A percentile compares a stretch with the other conserved stretches of the same genome.
These are phyloP conservation scores for Metschnikowia kunwiensis DNA, from an alignment of 805 yeast species.

Conservation along the genomic window DNA sequence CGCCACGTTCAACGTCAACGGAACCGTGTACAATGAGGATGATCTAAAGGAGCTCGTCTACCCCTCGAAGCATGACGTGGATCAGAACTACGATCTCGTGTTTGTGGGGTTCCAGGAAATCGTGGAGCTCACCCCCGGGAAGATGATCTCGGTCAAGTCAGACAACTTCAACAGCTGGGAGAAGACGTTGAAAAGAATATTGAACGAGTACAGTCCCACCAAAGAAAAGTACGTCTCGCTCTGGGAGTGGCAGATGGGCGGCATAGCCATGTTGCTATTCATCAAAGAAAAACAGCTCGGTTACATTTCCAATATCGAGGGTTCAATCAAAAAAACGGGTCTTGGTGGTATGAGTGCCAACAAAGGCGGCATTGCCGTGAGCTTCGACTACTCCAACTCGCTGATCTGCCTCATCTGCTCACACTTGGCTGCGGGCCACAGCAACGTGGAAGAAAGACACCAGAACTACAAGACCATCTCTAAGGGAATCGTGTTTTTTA, in stretches of 20 bases:
- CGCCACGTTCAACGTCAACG: slow-evolving; percentile 56
- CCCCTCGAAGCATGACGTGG: slow-evolving; percentile 33
- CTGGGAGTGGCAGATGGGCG: slow-evolving; percentile 83
- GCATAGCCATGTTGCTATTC: slow-evolving; percentile 69
- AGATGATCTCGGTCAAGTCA: slow-evolving; percentile 76
- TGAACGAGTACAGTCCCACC: slow-evolving; percentile 32
- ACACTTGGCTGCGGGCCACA: slow-evolving; percentile 92
- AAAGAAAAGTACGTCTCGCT: slow-evolving; percentile 51
- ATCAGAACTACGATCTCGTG: slow-evolving; percentile 60
- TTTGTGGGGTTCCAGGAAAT: slow-evolving; percentile 89
- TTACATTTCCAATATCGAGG: slow-evolving; percentile 59
- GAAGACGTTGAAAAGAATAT: slow-evolving; percentile 49
- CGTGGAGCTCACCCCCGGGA: slow-evolving; percentile 76
- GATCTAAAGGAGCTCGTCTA: slow-evolving; percentile 44
- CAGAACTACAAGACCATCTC: slow-evolving; percentile 79
- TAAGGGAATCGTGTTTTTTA: slow-evolving; percentile 64
- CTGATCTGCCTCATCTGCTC: slow-evolving; percentile 76
- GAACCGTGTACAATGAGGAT: slow-evolving; percentile 38
- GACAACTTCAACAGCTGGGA: slow-evolving; percentile 64
- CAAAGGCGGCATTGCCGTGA: slow-evolving; percentile 76
- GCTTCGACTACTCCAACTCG: slow-evolving; percentile 63
- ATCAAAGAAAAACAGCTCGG: slow-evolving; percentile 51
- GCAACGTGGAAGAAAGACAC: slow-evolving; percentile 77
- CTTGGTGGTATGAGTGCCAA: slow-evolving; percentile 85
- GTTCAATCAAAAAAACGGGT: slow-evolving; percentile 84